Evolutionary conservation across 2,329 filamentous ascomycete species (phyloP), one percentile per base, ranked within the genome.

Genomic region (Aciculosporium take): DNA sequence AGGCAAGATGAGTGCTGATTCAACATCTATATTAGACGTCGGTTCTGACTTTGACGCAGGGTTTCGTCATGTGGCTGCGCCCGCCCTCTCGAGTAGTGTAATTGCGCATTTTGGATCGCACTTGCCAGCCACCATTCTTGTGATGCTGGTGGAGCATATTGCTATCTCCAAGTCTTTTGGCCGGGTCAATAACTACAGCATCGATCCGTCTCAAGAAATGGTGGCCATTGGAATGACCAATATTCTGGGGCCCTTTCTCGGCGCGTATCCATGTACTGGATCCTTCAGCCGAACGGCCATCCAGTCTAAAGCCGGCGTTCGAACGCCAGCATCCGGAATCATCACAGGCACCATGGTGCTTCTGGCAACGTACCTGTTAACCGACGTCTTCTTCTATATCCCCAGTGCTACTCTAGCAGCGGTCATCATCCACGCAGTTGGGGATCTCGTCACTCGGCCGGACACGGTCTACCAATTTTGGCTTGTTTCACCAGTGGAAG

Each of bases 81-180:
- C 91, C 0, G 67, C 62, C 0, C 64, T 96, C 45, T 76, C 82
- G 49, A 61, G 60, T 0, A 60, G 68, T 0, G 74, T 95, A 39
- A 73, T 94, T 54, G 69, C 65, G 2, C 64, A 75, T 1, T 86
- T 94, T 54, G 69, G 73, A 1, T 67, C 69, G 33, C 72, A 95
- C 48, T 67, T 96, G 4, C 91, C 91, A 0, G 83, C 84, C 7
- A 81, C 83, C 1, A 79, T 95, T 40, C 94, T 96, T 49, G 88
- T 98, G n/a, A 71, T 96, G 43, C 71, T 96, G 28, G 93, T 96
- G 46, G 91, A 96, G 62, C 89, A 96, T 58, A 94, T 96, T 52
- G 87, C 89, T 37, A 95, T 96, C 48, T 86, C 88, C 15, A 98
- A 96, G 60, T 95, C 89, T 0, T 96, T 98, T 51, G 91, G 91